phyloP scores from a whole-genome alignment of 176 grass and related monocot genomes.

The Ensete ventricosum region DNA sequence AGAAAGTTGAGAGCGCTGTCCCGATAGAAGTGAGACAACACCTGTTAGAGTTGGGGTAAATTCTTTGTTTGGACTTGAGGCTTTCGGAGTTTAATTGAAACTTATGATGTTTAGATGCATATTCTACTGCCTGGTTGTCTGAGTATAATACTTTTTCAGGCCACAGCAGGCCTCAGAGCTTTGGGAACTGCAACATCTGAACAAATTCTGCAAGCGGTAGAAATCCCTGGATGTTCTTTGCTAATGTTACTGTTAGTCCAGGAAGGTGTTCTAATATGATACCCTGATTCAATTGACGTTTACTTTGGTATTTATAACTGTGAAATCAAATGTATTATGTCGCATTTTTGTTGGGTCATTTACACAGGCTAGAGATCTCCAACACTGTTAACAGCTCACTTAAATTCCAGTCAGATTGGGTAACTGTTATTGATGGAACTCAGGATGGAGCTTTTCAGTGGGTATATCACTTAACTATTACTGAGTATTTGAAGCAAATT shows the following conservation, averaged over 20 bases:
- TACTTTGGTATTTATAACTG: background rate
- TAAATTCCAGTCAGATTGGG: constrained; percentile 23
- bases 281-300: background rate
- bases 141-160: constrained; percentile 18
- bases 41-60: constrained; percentile 33
- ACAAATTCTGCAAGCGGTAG: constrained; percentile 39
- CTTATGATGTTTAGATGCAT: background rate
- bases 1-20: constrained; percentile 18
- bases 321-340: background rate
- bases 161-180: constrained; percentile 31
- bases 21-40: constrained; percentile 12
- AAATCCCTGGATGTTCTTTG: background rate
- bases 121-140: background rate
- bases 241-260: background rate
- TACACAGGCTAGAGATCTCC: constrained; percentile 27
- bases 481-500: too few relatives aligned
- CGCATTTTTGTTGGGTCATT: background rate
- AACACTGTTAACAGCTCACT: constrained; percentile 22
- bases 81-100: too few relatives aligned
- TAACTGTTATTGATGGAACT: constrained; percentile 33
- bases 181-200: constrained; percentile 28
- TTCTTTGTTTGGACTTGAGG: background rate
- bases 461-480: constrained; percentile 5
- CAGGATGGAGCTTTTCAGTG: constrained; percentile 34
- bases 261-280: background rate